Percentiles rank a stretch among this genome's conserved stretches.
Conservation (phyloP, 164 flowering plant species). For the Tetrastigma voinierianum region DNA sequence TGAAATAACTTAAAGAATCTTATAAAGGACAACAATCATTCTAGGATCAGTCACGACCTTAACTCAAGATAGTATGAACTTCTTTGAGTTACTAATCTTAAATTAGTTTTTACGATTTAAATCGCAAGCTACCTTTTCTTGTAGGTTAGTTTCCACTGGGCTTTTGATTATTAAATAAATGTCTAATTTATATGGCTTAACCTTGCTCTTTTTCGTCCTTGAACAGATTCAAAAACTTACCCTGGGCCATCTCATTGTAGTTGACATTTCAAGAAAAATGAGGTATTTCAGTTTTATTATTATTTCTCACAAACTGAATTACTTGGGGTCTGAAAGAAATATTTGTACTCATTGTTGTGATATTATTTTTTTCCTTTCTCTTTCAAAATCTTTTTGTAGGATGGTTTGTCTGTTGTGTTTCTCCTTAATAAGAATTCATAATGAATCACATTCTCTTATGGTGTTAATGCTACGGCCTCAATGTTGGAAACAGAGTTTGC, state of each 20-base stretch:
- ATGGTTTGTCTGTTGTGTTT: slow-evolving; percentile 71
- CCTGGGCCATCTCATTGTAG: slow-evolving; percentile 90
- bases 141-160: neutral
- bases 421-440: slow-evolving; percentile 82
- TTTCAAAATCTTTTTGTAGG: slow-evolving; percentile 44
- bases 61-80: neutral
- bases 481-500: slow-evolving; percentile 59
- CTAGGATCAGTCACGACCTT: neutral
- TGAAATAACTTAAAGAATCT: neutral
- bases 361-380: neutral
- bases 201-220: slow-evolving; percentile 8
- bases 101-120: neutral
- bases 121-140: neutral
- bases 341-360: neutral
- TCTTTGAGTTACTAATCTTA: neutral
- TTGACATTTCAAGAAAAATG: slow-evolving; percentile 60
- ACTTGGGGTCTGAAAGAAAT: neutral
- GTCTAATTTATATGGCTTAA: slow-evolving; percentile 3
- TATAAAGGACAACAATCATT: neutral
- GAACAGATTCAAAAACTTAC: slow-evolving; percentile 64
- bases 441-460: slow-evolving; percentile 76
- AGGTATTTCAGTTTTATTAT: slow-evolving; percentile 56
- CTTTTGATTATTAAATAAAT: neutral
- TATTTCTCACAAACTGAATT: slow-evolving; percentile 4
- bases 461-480: slow-evolving; percentile 70